These are phyloP conservation scores for Angophora floribunda DNA, from an alignment of 345 rosid species.

Conservation along the genomic window DNA sequence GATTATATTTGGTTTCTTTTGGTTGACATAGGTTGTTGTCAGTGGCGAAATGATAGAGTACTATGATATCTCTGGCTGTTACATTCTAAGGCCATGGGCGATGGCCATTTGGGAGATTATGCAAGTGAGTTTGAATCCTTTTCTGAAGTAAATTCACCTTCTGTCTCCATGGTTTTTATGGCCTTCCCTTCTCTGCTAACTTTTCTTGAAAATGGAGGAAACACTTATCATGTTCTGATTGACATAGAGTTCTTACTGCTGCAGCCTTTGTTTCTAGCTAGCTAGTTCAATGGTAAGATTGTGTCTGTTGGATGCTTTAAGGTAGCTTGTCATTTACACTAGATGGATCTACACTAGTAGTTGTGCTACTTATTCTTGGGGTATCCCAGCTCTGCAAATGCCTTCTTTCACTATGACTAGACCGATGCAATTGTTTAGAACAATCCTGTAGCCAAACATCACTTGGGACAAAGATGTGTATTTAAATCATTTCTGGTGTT, in stretches of 20 bases:
- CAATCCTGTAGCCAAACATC: not conserved
- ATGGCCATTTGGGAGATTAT: slow-evolving; percentile 90
- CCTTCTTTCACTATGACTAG: not conserved
- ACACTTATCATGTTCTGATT: not conserved
- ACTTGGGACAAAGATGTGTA: not conserved
- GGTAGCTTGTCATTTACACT: not conserved
- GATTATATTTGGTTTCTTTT: not conserved
- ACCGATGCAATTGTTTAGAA: not conserved
- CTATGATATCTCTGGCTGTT: slow-evolving; percentile 96
- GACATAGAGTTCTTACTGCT: not conserved
- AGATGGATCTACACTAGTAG: not conserved
- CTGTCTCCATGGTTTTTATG: not conserved
- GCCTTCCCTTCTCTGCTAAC: not conserved
- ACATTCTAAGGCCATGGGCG: slow-evolving; percentile 95
- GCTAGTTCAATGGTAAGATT: not conserved
- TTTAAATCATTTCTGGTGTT: not conserved
- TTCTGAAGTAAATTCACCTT: not conserved
- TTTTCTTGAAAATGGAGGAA: not conserved
- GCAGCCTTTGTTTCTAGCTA: not conserved
- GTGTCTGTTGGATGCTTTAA: not conserved
- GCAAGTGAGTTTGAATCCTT: slow-evolving; percentile 49
- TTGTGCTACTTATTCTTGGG: not conserved
- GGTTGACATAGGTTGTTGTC: slow-evolving; percentile 60
- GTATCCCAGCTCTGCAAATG: not conserved
- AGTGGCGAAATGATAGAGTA: slow-evolving; percentile 91